These are phyloP conservation scores for Torulaspora globosa DNA, from an alignment of 1,139 yeast species.

Conservation along the genomic window DNA sequence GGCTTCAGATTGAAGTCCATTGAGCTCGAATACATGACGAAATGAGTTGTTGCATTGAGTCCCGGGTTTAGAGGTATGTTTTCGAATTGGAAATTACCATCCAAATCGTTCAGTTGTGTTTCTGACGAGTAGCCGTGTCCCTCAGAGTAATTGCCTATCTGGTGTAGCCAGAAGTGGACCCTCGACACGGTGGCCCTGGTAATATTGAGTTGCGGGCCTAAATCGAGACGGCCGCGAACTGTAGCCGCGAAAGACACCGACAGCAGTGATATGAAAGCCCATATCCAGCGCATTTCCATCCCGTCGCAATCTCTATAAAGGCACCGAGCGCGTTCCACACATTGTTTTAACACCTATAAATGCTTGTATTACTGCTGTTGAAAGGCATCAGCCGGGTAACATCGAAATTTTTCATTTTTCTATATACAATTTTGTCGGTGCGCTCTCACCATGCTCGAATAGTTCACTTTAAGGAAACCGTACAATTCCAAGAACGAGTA, in stretches of 20 bases:
- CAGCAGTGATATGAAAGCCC: constrained; percentile 6
- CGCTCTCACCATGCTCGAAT: no score
- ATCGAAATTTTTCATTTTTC: background rate
- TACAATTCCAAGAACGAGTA: constrained; percentile 38
- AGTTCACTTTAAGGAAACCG: constrained; percentile 19
- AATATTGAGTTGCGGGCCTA: constrained; percentile 19
- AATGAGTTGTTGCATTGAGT: constrained; percentile 29
- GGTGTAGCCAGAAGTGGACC: constrained; percentile 29
- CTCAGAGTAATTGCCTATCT: constrained; percentile 26
- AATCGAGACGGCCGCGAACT: constrained; percentile 26
- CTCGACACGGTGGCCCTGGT: constrained; percentile 24
- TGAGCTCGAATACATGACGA: constrained; percentile 31
- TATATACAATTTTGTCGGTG: background rate
- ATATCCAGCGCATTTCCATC: constrained; percentile 3
- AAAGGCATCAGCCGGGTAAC: background rate
- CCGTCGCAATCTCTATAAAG: background rate
- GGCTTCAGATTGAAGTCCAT: constrained; percentile 35
- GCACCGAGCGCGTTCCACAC: background rate
- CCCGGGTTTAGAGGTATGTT: constrained; percentile 30
- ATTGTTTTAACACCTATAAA: background rate
- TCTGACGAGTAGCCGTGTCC: constrained; percentile 17
- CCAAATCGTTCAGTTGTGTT: constrained; percentile 18
- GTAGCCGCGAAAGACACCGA: constrained; percentile 13
- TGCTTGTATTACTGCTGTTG: no score
- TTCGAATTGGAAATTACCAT: constrained; percentile 31